Evolutionary conservation across 176 grass and related monocot species (phyloP), one percentile per base, ranked within the genome.

Genomic region (Raddia distichophylla): DNA sequence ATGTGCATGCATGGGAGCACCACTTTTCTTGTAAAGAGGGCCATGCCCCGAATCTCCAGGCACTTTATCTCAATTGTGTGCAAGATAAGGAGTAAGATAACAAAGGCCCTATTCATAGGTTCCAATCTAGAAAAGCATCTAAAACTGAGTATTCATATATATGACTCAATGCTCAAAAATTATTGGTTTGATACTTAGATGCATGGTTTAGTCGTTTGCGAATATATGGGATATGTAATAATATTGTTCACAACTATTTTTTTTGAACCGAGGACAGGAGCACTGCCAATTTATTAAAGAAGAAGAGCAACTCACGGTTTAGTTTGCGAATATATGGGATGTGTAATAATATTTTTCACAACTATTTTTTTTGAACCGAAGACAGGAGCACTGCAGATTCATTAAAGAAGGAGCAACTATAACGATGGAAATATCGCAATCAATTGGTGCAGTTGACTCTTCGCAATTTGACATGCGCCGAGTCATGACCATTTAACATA

Each of bases 11-110:
- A 67, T 67, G 52, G 43, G 19, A 49, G 59, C 57, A 43, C 60
- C 49, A 73, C 88, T 90, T 82, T 86, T 73, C 78, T 90, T 86
- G 83, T 78, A 54, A 82, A 86, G 88, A 82, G 78, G 64, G 65
- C 16, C 83, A 61, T 86, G 60, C 37, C 83, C 42, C 88, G 75
- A 90, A 86, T 86, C 83, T 86, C 83, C 66, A 86, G 78, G 68
- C 73, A 68, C 88, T 82, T 82, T 78, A 90, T 73, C 83, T 73
- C 83, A 62, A 52, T 61, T 37, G 60, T 67, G 11, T 67, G 11
- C 40, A 40, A 60, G 72, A 89, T 82, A 72, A 47, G 49, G 33
- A 73, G 19, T 40, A 64, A 86, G 68, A 49, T 83, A 60, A 47
- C 59, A 60, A 68, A 40, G 37, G 15, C 22, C 44, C 43, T 55